A percentile compares a stretch with the other conserved stretches of the same genome.
Evolutionary conservation across 306 rosid species (phyloP).

Genomic region (Malus sylvestris): DNA sequence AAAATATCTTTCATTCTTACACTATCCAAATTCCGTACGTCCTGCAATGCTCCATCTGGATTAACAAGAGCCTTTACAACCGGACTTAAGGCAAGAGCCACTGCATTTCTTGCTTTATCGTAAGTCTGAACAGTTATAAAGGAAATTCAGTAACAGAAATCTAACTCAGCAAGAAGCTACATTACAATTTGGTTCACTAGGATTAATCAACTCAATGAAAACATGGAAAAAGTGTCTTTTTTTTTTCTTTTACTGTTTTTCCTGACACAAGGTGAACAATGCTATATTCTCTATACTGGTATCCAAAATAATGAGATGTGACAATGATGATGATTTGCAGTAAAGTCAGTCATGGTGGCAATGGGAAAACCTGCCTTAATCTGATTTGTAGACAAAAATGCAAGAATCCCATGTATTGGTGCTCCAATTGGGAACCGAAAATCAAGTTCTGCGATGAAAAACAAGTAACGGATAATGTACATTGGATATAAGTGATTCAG

Average conservation of each 20-base stretch:
- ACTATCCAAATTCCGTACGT: conserved; percentile 78
- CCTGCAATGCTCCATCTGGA: conserved; percentile 92
- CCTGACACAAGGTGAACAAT: neutral
- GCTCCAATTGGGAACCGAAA: conserved; percentile 93
- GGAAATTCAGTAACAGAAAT: conserved; percentile 7
- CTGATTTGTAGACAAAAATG: conserved; percentile 92
- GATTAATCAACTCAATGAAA: neutral
- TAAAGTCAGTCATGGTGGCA: neutral
- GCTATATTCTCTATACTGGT: neutral
- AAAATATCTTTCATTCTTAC: conserved; percentile 43
- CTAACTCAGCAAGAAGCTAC: neutral
- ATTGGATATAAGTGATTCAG: neutral
- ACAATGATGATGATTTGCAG: neutral
- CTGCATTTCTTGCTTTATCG: conserved; percentile 95
- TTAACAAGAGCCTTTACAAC: conserved; percentile 93
- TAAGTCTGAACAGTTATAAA: conserved; percentile 48
- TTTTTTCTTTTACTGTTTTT: too few relatives aligned
- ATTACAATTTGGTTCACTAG: neutral
- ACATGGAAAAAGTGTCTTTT: neutral
- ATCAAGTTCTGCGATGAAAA: conserved; percentile 78
- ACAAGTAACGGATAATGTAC: conserved; percentile 14
- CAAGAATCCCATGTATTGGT: conserved; percentile 88
- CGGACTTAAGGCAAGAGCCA: conserved; percentile 96
- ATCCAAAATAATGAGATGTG: neutral
- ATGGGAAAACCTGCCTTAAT: conserved; percentile 44